These are phyloP conservation scores for Xylaria scruposa DNA, from an alignment of 495 filamentous ascomycete genomes.

Conservation along the genomic window DNA sequence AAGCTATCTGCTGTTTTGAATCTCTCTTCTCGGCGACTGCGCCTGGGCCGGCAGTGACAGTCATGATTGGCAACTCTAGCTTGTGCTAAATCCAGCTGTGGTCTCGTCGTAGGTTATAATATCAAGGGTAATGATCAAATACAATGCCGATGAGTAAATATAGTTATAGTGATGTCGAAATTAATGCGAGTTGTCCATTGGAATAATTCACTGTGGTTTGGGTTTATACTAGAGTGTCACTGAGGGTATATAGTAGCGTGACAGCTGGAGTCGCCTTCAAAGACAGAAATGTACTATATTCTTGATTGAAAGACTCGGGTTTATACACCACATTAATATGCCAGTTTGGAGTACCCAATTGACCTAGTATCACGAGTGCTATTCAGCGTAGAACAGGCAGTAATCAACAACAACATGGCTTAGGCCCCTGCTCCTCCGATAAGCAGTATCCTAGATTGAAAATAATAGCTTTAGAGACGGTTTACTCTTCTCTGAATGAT, in stretches of 20 bases:
- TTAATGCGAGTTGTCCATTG: neutral
- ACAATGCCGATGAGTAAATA: neutral
- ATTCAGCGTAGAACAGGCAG: neutral
- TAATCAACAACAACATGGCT: constrained; percentile 9
- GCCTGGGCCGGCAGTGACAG: neutral
- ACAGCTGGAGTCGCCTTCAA: neutral
- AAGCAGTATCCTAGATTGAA: constrained; percentile 7
- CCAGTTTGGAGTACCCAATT: neutral
- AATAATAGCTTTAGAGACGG: neutral
- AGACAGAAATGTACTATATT: neutral
- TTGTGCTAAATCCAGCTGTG: neutral
- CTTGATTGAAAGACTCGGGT: neutral
- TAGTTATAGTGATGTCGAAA: neutral
- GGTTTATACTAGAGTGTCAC: neutral
- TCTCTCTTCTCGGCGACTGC: constrained; percentile 6
- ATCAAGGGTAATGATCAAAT: neutral
- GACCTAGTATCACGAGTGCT: neutral
- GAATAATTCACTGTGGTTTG: neutral
- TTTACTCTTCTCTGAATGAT: constrained; percentile 7
- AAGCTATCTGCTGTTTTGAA: constrained; percentile 23
- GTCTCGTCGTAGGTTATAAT: neutral
- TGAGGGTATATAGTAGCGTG: neutral
- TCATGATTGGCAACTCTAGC: constrained; percentile 15
- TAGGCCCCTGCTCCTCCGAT: neutral
- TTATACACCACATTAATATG: constrained; percentile 5